Conservation (phyloP, 805 yeast species). For the Groenewaldozyma tartarivorans region DNA sequence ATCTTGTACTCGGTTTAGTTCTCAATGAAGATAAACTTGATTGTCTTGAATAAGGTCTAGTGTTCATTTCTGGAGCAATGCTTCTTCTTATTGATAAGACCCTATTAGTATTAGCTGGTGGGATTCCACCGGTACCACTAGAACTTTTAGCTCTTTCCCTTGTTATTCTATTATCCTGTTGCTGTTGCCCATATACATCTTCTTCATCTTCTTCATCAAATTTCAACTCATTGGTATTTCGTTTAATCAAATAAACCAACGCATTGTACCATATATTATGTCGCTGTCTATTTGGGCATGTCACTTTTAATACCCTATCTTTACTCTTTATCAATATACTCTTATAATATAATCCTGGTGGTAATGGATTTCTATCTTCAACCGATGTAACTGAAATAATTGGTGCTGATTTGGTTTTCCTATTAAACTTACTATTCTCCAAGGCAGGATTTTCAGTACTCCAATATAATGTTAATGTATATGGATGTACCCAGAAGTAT, state of each 20-base stretch:
- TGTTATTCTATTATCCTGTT: slow-evolving; percentile 11
- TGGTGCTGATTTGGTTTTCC: slow-evolving; percentile 69
- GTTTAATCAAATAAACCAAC: slow-evolving; percentile 58
- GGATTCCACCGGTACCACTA: slow-evolving; percentile 4
- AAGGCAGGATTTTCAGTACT: slow-evolving; percentile 69
- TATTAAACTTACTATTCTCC: slow-evolving; percentile 36
- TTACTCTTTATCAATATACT: slow-evolving; percentile 68
- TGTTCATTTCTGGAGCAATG: slow-evolving; percentile 20
- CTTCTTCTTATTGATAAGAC: slow-evolving; percentile 17
- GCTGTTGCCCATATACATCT: slow-evolving; percentile 9
- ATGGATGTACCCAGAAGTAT: slow-evolving; percentile 95
- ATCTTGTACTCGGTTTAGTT: slow-evolving; percentile 1
- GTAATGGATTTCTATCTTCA: slow-evolving; percentile 76
- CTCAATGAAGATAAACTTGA: slow-evolving; percentile 10
- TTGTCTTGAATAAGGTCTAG: background rate
- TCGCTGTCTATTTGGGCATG: slow-evolving; percentile 79
- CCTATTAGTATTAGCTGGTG: slow-evolving; percentile 5
- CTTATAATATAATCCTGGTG: slow-evolving; percentile 81
- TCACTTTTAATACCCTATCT: slow-evolving; percentile 57
- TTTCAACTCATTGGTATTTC: slow-evolving; percentile 17
- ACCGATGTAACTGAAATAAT: slow-evolving; percentile 71
- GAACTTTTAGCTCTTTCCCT: slow-evolving; percentile 13
- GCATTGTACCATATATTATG: slow-evolving; percentile 91
- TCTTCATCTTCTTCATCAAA: slow-evolving; percentile 19
- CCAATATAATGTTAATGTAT: slow-evolving; percentile 87